Conservation (phyloP, 148 eudicot species). For the Chenopodium album region DNA sequence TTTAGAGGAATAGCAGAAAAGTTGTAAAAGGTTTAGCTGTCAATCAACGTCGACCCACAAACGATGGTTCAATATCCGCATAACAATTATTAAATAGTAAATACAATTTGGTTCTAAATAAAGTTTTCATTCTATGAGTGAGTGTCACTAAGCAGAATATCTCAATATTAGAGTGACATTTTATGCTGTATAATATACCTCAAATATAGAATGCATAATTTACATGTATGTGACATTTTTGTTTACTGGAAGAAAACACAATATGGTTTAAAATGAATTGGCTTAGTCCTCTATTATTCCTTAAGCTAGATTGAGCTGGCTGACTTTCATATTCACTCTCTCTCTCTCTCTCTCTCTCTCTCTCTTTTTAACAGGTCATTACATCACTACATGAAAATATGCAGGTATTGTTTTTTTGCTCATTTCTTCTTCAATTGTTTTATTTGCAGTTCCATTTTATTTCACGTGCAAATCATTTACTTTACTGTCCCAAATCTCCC, state of each 20-base stretch:
- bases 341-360: not conserved
- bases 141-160: not conserved
- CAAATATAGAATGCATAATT: not conserved
- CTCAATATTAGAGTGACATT: not conserved
- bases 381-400: constrained; percentile 54
- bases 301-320: not conserved
- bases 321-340: constrained; percentile 1
- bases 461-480: not conserved
- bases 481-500: not conserved
- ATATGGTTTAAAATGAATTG: not conserved
- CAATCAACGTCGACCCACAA: not conserved
- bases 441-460: not conserved
- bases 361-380: constrained; percentile 43
- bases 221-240: not conserved
- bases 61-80: not conserved
- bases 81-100: not conserved
- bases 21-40: not conserved
- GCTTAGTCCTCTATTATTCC: not conserved
- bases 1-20: not conserved
- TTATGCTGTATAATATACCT: not conserved
- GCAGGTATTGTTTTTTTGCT: constrained; percentile 43
- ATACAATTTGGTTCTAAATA: not conserved
- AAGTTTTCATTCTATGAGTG: not conserved
- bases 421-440: constrained; percentile 25
- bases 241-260: not conserved